Evolutionary conservation across 768 basidiomycete genomes (phyloP).

Genomic region (Clitopilus passeckerianus): DNA sequence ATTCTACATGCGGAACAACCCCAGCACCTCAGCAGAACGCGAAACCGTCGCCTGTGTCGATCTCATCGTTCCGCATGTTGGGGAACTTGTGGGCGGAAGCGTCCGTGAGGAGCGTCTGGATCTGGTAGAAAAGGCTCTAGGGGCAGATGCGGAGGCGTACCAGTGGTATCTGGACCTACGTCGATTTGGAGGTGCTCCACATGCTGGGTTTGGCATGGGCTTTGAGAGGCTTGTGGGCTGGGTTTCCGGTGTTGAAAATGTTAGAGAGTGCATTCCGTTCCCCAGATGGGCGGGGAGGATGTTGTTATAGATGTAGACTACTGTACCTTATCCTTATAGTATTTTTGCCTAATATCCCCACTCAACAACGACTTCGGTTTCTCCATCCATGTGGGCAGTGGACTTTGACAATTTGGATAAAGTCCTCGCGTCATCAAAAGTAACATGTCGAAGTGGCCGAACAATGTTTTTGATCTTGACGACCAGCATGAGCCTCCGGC

Average conservation of each 20-base stretch:
- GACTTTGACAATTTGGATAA: too few species aligned
- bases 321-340: background rate
- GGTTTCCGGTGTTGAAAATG: slow-evolving; percentile 83
- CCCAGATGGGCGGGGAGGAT: slow-evolving; percentile 85
- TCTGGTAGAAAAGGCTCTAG: slow-evolving; percentile 50
- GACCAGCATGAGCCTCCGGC: too few species aligned
- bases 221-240: slow-evolving; percentile 89
- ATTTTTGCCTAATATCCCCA: background rate
- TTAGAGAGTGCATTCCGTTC: slow-evolving; percentile 91
- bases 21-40: slow-evolving; percentile 17
- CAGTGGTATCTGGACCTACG: slow-evolving; percentile 83
- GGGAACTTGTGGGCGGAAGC: slow-evolving; percentile 91
- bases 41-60: slow-evolving; percentile 92
- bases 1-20: slow-evolving; percentile 90
- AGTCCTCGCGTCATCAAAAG: too few species aligned
- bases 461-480: too few species aligned
- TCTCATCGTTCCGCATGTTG: slow-evolving; percentile 80
- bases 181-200: slow-evolving; percentile 81
- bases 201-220: slow-evolving; percentile 95
- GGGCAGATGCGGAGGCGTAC: slow-evolving; percentile 36
- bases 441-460: too few species aligned
- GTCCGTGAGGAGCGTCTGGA: slow-evolving; percentile 74
- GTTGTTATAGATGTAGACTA: slow-evolving; percentile 38
- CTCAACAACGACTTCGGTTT: too few species aligned
- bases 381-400: too few species aligned